These are phyloP conservation scores for Phytopythium ostracodes DNA, from an alignment of 352 stramenopile genomes.

Conservation along the genomic window DNA sequence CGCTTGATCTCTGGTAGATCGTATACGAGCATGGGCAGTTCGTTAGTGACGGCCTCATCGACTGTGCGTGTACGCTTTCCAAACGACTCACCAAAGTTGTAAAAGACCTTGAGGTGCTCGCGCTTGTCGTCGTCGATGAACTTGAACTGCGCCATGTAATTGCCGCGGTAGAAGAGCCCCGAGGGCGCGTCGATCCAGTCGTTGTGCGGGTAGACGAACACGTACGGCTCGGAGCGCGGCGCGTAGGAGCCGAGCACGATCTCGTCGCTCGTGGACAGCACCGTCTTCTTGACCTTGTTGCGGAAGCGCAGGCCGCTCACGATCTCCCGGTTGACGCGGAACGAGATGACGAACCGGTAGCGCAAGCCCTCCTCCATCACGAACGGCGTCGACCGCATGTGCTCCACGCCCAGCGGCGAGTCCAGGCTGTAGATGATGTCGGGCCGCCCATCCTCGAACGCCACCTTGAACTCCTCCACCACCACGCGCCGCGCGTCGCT, in stretches of 20 bases:
- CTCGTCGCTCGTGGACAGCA: slow-evolving; percentile 69
- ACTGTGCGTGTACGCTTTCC: too few relatives aligned
- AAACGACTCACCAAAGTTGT: slow-evolving; percentile 62
- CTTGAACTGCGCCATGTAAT: slow-evolving; percentile 78
- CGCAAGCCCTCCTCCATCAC: slow-evolving; percentile 64
- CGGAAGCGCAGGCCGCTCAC: slow-evolving; percentile 81
- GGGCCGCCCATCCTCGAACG: slow-evolving; percentile 68
- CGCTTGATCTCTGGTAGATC: slow-evolving; percentile 48
- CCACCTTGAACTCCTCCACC: slow-evolving; percentile 83
- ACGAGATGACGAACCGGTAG: slow-evolving; percentile 84
- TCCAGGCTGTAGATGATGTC: slow-evolving; percentile 74
- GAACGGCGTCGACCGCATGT: slow-evolving; percentile 75
- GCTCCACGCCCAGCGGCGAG: slow-evolving; percentile 57
- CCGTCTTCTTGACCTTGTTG: slow-evolving; percentile 86
- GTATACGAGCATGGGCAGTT: neutral
- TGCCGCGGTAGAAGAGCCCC: slow-evolving; percentile 85
- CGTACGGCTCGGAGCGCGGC: slow-evolving; percentile 61
- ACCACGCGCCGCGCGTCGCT: slow-evolving; percentile 67
- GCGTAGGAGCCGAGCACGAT: slow-evolving; percentile 85
- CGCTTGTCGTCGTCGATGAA: slow-evolving; percentile 66
- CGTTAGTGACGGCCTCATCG: neutral
- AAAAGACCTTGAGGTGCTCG: slow-evolving; percentile 70
- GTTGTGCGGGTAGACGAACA: slow-evolving; percentile 77
- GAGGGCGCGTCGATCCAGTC: slow-evolving; percentile 82
- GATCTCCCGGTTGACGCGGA: slow-evolving; percentile 84